Evolutionary conservation across 345 rosid species (phyloP), one percentile per base, ranked within the genome.

Genomic region (Eucalyptus pumila): DNA sequence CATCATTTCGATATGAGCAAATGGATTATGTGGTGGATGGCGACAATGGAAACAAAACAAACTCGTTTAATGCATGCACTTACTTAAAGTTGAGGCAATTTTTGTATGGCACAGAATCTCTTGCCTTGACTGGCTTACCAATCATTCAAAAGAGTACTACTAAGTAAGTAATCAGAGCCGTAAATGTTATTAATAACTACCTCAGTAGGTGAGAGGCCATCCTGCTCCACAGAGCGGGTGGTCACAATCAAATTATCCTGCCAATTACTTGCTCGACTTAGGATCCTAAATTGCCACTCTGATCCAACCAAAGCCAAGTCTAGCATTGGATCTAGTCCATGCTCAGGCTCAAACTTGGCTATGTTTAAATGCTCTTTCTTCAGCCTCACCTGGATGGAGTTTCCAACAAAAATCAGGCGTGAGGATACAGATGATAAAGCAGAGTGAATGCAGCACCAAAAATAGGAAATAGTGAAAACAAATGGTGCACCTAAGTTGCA

Each of bases 251-350:
- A 93, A 88, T 97, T 98, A 89, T 98, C 97, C 93, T 97, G 99
- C 99, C 99, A 98, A 92, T 94, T 97, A 92, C 99, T 97, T 90
- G 99, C 97, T 80, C 98, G 96, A 90, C 98, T 96, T 94, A 96
- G 98, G 92, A 98, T 96, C 94, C 99, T 92, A 91, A 97, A 98
- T 92, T 95, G 98, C 99, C 99, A 97, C 92, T 98, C 99, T 86
- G 98, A 98, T 88, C 99, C 99, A 88, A 96, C 99, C 96, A 98
- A 93, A 88, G 96, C 99, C 91, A 98, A 94, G 95, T 98, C 99
- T 87, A 97, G 91, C 93, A 94, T 93, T 54, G 99, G 99, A 92
- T 98, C 99, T 80, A 95, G 91, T 87, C 99, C 99, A 91, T 94
- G 88, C 91, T 98, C 99, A 24, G 99, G 99, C 93, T 98, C 99